Evolutionary conservation across 805 yeast genomes (phyloP), one percentile per base, ranked within the genome.

Genomic region (Candida pseudofarinosa): DNA sequence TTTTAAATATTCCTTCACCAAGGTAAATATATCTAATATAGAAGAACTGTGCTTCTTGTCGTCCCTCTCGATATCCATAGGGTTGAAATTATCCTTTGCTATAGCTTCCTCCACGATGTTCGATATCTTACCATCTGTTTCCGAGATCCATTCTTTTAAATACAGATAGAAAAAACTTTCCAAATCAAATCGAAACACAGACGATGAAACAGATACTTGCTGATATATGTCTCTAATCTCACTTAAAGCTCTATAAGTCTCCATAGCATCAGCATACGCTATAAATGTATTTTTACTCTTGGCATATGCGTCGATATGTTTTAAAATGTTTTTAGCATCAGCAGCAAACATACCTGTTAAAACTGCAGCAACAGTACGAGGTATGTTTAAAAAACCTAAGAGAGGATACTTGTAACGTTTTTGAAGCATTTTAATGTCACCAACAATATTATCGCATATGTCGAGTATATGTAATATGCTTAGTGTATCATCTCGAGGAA

Each of bases 21-120:
- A 69, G 7, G 79, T 71, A 58, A 85, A 83, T 12, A 85, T 73
- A 56, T 86, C 93, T 17, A 76, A 56, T 1, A 84, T 85, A 0
- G 91, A 85, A 2, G 79, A 67, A 46, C 88, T 80, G 53, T 71
- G 64, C 42, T 67, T 67, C 46, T 67, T 65, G 1, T 61, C 65
- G 35, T 70, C 67, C 1, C 59, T 65, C 1, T 63, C 58, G 16
- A 66, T 43, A 47, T 79, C 78, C 14, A 80, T 53, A 0, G 83
- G 79, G 39, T 69, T 64, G 58, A 83, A 81, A 1, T 55, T 53
- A 56, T 89, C 97, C 8, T 68, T 73, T 7, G 68, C 65, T 3
- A 87, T 55, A 0, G 91, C 80, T 19, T 76, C 71, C 13, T 69
- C 62, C 4, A 83, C 77, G 51, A 80, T 77, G 3, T 66, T 58